Evolutionary conservation across 164 flowering plant genomes (phyloP), one percentile per base, ranked within the genome.

Genomic region (Brasenia schreberi): DNA sequence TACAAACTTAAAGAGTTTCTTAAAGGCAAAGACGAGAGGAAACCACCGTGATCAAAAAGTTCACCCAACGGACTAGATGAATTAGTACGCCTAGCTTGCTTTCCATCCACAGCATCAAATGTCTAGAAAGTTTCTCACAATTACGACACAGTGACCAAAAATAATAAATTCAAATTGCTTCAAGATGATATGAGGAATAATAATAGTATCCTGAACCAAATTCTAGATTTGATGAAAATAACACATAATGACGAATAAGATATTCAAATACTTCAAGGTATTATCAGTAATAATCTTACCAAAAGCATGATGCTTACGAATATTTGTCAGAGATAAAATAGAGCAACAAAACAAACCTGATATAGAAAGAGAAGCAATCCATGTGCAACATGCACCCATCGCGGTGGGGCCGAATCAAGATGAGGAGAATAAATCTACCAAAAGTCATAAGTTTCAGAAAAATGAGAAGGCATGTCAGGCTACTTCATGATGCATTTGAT

Each of bases 101-200:
- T 95, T 65, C 99, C 99, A 79, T 92, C 99, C 83, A 92, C 94
- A 67, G 99, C 98, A 83, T 95, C 99, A 82, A 95, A 95, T 42
- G 99, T 92, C 99, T 95, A 12, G 52, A 45, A 45, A 23, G 27
- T 23, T 23, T 23, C 27, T 23, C 27, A 23, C 27, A 23, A 23
- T 23, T 45, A 45, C 0, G 12, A 45, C 53, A 45, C 12, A 45
- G 4, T 23, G 27, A 45, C 53, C 6, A 45, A 45, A 45, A 45
- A 45, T 45, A 45, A 45, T 7, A 45, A 7, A 45, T 45, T 7
- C 7, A 45, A 2, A 45, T 7, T 45, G 53, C 53, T 0, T 6
- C 5, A 45, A 45, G 53, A 45, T 23, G 27, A 23, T 23, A 23
- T 23, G 27, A 23, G 27, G 27, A 23, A 23, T 23, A 23, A 23